Conservation (phyloP, 192 early-diverging fungal species). For the Coemansia sp. region DNA sequence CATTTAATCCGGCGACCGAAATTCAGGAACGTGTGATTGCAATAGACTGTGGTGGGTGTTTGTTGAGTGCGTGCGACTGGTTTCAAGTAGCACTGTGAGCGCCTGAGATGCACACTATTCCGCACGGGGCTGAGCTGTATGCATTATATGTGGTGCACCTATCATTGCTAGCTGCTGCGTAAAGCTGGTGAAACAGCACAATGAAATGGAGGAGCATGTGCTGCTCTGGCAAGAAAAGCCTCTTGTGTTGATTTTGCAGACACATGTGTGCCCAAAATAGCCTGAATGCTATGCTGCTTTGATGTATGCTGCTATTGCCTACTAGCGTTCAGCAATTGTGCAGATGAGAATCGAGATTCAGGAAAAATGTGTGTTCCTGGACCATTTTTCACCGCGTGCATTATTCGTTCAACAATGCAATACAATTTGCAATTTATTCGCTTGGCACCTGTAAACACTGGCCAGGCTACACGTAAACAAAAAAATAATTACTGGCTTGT, state of each 20-base stretch:
- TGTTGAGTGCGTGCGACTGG: constrained; percentile 21
- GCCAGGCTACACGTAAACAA: too few relatives aligned
- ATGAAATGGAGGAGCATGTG: not conserved
- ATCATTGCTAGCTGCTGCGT: constrained; percentile 35
- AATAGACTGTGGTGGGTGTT: constrained; percentile 32
- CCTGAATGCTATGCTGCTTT: too few relatives aligned
- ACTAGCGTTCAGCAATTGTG: too few relatives aligned
- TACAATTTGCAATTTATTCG: not conserved
- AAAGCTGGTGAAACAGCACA: constrained; percentile 24
- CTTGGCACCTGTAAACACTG: too few relatives aligned
- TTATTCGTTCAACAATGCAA: not conserved
- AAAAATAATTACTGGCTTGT: too few relatives aligned
- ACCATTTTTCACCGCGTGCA: not conserved
- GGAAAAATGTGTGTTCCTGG: not conserved
- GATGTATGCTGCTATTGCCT: too few relatives aligned
- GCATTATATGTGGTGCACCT: constrained; percentile 26
- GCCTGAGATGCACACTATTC: constrained; percentile 26
- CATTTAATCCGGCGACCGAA: constrained; percentile 23
- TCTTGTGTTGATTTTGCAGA: not conserved
- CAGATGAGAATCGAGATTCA: not conserved
- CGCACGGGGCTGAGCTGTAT: constrained; percentile 19
- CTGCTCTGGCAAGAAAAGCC: constrained; percentile 2
- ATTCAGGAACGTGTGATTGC: constrained; percentile 13
- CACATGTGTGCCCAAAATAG: too few relatives aligned
- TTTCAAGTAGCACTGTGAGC: constrained; percentile 5